Conservation (phyloP, 257 asterid species). For the Anisodus tanguticus region DNA sequence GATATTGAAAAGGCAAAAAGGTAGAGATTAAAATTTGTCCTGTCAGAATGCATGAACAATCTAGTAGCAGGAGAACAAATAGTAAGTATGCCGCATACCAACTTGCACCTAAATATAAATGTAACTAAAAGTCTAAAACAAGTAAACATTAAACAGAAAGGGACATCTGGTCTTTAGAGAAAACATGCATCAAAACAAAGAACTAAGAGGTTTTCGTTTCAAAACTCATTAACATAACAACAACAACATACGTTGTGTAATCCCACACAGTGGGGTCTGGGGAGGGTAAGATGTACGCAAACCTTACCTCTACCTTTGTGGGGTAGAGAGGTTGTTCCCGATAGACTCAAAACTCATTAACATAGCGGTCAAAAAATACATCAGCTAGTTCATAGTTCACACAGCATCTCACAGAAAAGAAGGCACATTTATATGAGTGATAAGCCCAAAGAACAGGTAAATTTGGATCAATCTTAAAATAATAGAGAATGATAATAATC, state of each 20-base stretch:
- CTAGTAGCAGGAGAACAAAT: neutral
- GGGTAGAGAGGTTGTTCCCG: no score
- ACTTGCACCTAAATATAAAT: neutral
- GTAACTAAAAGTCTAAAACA: neutral
- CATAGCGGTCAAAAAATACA: neutral
- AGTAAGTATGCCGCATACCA: conserved; percentile 1
- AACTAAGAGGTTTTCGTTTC: neutral
- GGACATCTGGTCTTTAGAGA: neutral
- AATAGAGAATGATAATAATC: neutral
- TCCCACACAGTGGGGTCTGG: no score
- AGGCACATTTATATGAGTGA: neutral
- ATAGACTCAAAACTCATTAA: no score
- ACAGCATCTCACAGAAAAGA: neutral
- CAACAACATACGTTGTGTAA: no score
- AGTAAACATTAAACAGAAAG: neutral
- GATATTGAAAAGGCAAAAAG: neutral
- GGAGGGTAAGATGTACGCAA: no score
- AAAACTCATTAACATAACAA: neutral
- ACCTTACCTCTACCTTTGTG: no score
- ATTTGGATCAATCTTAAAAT: neutral
- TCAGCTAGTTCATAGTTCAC: neutral
- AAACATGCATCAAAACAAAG: neutral
- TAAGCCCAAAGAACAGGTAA: neutral
- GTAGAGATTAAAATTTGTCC: neutral
- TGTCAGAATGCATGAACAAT: neutral